A percentile compares a stretch with the other conserved stretches of the same genome.
Conservation (phyloP, 768 basidiomycete species). For the Auriscalpium vulgare region DNA sequence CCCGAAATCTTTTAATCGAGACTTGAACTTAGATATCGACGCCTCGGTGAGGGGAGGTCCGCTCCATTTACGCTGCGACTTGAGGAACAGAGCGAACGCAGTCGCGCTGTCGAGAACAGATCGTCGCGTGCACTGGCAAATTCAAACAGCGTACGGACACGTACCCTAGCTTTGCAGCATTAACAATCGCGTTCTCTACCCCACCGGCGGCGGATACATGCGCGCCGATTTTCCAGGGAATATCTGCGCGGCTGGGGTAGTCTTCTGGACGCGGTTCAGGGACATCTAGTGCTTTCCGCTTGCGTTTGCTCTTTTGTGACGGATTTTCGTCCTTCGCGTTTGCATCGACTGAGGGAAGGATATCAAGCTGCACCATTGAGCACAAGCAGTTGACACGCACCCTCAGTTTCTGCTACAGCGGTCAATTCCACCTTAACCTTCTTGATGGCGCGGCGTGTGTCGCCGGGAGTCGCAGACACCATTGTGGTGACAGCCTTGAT, state of each 20-base stretch:
- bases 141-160: slow-evolving; percentile 6
- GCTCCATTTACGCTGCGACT: slow-evolving; percentile 78
- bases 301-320: not conserved
- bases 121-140: not conserved
- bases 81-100: slow-evolving; percentile 77
- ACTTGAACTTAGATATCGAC: slow-evolving; percentile 51
- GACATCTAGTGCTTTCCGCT: slow-evolving; percentile 4
- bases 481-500: too few relatives aligned
- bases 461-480: too few relatives aligned
- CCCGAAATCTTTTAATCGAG: slow-evolving; percentile 48
- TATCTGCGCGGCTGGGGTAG: slow-evolving; percentile 15
- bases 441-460: too few relatives aligned
- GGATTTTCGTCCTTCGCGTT: not conserved
- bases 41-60: slow-evolving; percentile 48
- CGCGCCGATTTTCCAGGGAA: slow-evolving; percentile 66
- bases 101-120: slow-evolving; percentile 47
- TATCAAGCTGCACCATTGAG: too few relatives aligned
- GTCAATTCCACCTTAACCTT: too few relatives aligned
- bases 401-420: too few relatives aligned
- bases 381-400: too few relatives aligned
- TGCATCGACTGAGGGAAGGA: too few relatives aligned
- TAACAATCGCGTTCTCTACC: slow-evolving; percentile 61
- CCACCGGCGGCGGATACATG: slow-evolving; percentile 81
- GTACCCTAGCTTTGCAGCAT: slow-evolving; percentile 67
- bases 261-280: slow-evolving; percentile 18